Evolutionary conservation across 495 filamentous ascomycete genomes (phyloP).

Genomic region (Ramalina intermedia): DNA sequence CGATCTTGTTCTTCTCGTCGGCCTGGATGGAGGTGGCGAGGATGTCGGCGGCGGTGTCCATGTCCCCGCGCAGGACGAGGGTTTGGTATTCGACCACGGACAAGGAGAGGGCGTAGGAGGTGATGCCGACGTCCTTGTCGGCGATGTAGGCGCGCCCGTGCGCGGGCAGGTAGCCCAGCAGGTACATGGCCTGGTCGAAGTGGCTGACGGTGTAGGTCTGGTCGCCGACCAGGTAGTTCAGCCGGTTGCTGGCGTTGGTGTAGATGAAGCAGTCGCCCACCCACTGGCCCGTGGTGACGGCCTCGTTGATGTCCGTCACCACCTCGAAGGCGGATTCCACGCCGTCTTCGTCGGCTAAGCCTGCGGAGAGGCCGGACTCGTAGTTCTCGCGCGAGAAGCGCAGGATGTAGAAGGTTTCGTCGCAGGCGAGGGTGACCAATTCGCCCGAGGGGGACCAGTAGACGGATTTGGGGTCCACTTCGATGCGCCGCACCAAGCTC

Average conservation of each 20-base stretch:
- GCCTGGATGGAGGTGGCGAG: conserved; percentile 59
- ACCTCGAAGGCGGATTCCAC: conserved; percentile 96
- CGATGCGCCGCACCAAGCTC: conserved; percentile 79
- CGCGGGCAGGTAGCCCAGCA: conserved; percentile 86
- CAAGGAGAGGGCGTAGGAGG: conserved; percentile 81
- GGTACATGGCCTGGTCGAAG: conserved; percentile 89
- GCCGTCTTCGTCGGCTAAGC: conserved; percentile 81
- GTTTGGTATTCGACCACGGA: conserved; percentile 97
- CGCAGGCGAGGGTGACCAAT: conserved; percentile 81
- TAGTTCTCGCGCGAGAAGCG: conserved; percentile 83
- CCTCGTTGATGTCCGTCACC: conserved; percentile 87
- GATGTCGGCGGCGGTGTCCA: conserved; percentile 79
- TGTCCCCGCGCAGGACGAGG: conserved; percentile 83
- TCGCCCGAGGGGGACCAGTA: conserved; percentile 98
- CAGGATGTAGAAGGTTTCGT: conserved; percentile 90
- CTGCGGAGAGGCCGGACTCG: conserved; percentile 61
- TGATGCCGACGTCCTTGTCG: conserved; percentile 86
- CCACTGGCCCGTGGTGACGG: conserved; percentile 91
- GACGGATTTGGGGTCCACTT: conserved; percentile 78
- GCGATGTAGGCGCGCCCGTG: conserved; percentile 86
- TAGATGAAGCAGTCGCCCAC: conserved; percentile 98
- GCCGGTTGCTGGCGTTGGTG: conserved; percentile 87
- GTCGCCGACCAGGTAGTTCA: conserved; percentile 97
- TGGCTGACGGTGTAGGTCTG: conserved; percentile 98
- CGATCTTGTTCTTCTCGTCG: conserved; percentile 93